Evolutionary conservation across 2,329 filamentous ascomycete genomes (phyloP), one percentile per base, ranked within the genome.

Genomic region (Pseudogymnoascus sp.): DNA sequence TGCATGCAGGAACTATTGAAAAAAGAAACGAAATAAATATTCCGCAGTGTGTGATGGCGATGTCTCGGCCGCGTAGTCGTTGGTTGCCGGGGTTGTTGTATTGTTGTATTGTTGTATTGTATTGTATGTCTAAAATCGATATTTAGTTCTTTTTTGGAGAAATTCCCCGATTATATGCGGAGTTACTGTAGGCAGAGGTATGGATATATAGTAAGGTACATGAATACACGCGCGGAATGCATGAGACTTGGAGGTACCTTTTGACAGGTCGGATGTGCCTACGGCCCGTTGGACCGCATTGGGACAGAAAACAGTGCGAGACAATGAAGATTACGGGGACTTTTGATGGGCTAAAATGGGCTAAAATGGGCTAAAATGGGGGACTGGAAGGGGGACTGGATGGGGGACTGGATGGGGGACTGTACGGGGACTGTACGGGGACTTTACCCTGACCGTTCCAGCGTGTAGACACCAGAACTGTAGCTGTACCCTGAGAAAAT

Each of bases 1-100:
- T 50, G 44, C 44, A 50, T 50, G 44, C 44, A 50, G 44, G 44
- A n/a, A 50, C 42, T 47, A 50, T 50, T 50, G 21, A 44, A 44
- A 44, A 44, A 23, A 47, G 5, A 5, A 23, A 23, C 11, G 12
- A 50, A 28, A 50, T 28, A 50, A 50, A 50, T 50, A 50, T 50
- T 50, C 44, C 44, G 44, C 12, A 5, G 44, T 50, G 44, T 25
- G 21, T 11, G 21, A 25, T 18, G 38, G 8, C 6, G 25, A 50
- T 50, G 44, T 50, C 44, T 50, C 23, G 44, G 44, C 3, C 21
- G 23, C n/a, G 44, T 2, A 1, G 42, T 25, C 42, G 42, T 47
- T 47, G 42, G 42, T 5, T 25, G 21, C 21, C 5, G 7, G 25
- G 25, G 25, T 28, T 28, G 21, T 21, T 21, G 21, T 25, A 6